Conservation (phyloP, 345 rosid species). For the Brassica rapa region DNA sequence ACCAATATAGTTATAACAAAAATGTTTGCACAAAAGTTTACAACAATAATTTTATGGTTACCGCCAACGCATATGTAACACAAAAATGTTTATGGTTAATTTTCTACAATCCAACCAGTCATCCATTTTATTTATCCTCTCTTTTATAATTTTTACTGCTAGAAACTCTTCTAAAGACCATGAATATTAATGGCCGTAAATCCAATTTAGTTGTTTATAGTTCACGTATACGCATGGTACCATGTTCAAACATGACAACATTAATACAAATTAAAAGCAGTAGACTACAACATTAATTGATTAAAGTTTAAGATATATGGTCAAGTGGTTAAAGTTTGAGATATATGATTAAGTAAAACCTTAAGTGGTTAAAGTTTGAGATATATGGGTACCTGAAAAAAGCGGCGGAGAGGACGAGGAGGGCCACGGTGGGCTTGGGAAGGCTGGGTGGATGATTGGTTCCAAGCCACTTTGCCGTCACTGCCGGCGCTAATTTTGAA, state of each 20-base stretch:
- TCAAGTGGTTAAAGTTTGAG: too few species aligned
- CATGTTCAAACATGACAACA: background rate
- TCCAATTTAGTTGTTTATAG: background rate
- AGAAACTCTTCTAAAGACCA: background rate
- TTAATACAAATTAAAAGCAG: background rate
- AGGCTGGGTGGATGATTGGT: conserved; percentile 82
- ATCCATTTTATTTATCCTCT: background rate
- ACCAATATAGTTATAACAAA: background rate
- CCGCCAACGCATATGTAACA: background rate
- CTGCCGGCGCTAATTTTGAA: conserved; percentile 90
- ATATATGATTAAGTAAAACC: background rate
- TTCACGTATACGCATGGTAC: background rate
- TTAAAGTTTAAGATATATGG: background rate
- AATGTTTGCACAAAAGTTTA: background rate
- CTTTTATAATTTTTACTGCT: background rate
- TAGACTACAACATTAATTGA: background rate
- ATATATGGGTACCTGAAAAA: conserved; percentile 68
- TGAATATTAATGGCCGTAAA: background rate
- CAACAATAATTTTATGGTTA: background rate
- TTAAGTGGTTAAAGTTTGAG: background rate
- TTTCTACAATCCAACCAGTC: background rate
- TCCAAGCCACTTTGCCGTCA: conserved; percentile 90
- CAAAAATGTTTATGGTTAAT: background rate
- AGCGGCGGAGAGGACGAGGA: conserved; percentile 83
- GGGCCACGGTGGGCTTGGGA: conserved; percentile 78